These are phyloP conservation scores for Chenopodium quinoa DNA, from an alignment of 148 eudicot genomes.

Conservation along the genomic window DNA sequence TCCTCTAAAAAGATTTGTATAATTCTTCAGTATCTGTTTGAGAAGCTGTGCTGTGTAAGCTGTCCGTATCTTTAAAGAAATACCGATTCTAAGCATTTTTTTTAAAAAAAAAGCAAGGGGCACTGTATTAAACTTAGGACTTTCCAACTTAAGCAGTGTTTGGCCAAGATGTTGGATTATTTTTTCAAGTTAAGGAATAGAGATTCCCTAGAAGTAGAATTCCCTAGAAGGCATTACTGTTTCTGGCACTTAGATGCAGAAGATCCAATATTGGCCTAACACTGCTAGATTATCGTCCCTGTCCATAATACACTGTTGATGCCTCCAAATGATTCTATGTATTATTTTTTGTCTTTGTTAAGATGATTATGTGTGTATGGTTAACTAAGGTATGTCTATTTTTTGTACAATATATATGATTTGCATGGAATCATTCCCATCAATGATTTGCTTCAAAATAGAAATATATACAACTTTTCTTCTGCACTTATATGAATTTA, in stretches of 20 bases:
- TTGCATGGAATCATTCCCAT: background rate
- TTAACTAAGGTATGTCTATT: too few species aligned
- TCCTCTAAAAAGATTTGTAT: background rate
- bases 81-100: background rate
- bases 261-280: background rate
- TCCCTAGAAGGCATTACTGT: background rate
- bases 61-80: background rate
- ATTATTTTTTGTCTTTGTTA: too few species aligned
- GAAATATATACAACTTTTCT: background rate
- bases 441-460: constrained; percentile 1
- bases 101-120: background rate
- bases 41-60: background rate
- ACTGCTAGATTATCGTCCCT: background rate
- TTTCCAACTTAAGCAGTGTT: background rate
- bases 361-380: too few species aligned
- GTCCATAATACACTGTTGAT: background rate
- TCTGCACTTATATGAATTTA: background rate
- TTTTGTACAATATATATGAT: too few species aligned
- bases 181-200: background rate
- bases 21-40: background rate
- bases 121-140: background rate
- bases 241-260: background rate
- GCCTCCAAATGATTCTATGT: background rate
- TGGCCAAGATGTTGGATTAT: too few species aligned
- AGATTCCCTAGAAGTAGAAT: background rate